These are phyloP conservation scores for Acorus gramineus DNA, from an alignment of 106 monocot genomes.

Conservation along the genomic window DNA sequence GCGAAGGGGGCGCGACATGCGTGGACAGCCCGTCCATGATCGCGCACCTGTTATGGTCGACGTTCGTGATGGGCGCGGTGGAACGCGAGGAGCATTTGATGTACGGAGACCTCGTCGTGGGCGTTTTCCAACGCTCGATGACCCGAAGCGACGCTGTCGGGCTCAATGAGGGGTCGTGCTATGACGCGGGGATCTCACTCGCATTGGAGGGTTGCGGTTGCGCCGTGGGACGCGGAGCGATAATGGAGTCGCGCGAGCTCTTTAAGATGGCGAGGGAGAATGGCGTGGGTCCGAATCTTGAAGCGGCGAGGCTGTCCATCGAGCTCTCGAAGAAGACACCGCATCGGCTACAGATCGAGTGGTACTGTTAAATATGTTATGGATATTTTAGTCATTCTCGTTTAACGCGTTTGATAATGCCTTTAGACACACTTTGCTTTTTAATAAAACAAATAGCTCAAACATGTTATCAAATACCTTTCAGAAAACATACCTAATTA, in stretches of 20 bases:
- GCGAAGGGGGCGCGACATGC: conserved; percentile 27
- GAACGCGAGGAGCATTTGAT: conserved; percentile 15
- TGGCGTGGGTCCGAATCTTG: conserved; percentile 24
- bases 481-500: too few relatives aligned
- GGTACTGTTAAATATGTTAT: conserved; percentile 15
- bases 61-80: conserved; percentile 14
- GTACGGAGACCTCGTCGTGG: conserved; percentile 29
- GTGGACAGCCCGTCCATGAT: conserved; percentile 21
- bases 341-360: conserved; percentile 46
- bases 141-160: conserved; percentile 1
- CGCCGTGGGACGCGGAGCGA: conserved; percentile 17
- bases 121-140: conserved; percentile 17
- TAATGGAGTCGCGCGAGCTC: conserved; percentile 24
- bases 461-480: too few relatives aligned
- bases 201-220: conserved; percentile 39
- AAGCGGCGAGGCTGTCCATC: conserved; percentile 27
- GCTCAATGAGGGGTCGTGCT: conserved; percentile 5
- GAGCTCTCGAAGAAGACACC: conserved; percentile 41
- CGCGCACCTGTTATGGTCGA: conserved; percentile 30
- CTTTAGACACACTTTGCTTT: too few relatives aligned
- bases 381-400: too few relatives aligned
- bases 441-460: too few relatives aligned
- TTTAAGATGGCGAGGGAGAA: conserved; percentile 22
- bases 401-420: too few relatives aligned
- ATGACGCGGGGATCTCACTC: conserved; percentile 24